Percentiles rank a stretch among this genome's conserved stretches.
Evolutionary conservation across 176 grass and related monocot species (phyloP).

Genomic region (Bothriochloa decipiens): DNA sequence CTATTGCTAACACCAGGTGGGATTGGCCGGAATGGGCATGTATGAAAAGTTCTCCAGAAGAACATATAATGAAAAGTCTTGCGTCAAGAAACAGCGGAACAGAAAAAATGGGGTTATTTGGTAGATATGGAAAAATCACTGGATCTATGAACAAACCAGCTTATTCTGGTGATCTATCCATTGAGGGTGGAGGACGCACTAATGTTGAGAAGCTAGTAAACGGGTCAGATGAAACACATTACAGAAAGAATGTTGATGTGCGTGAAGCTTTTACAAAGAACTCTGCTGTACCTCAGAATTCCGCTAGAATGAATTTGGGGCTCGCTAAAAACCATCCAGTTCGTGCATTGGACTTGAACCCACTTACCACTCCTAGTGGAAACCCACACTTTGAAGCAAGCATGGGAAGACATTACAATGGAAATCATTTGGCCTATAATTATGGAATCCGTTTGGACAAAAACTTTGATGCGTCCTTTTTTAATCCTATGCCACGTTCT

Average conservation of each 20-base stretch:
- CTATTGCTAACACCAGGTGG: slow-evolving; percentile 54
- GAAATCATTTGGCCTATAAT: slow-evolving; percentile 51
- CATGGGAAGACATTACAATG: slow-evolving; percentile 37
- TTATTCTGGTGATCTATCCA: slow-evolving; percentile 43
- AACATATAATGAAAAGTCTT: slow-evolving; percentile 32
- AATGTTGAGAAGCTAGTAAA: slow-evolving; percentile 36
- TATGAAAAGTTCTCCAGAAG: slow-evolving; percentile 38
- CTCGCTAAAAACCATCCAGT: slow-evolving; percentile 35
- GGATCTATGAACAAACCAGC: slow-evolving; percentile 39
- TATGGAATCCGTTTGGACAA: slow-evolving; percentile 46
- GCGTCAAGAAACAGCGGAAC: slow-evolving; percentile 32
- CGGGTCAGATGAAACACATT: slow-evolving; percentile 37
- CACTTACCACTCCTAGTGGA: slow-evolving; percentile 32
- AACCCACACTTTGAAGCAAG: slow-evolving; percentile 23
- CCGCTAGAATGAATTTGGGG: slow-evolving; percentile 1
- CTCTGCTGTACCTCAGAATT: slow-evolving; percentile 37
- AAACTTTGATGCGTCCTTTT: slow-evolving; percentile 43
- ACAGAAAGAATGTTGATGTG: slow-evolving; percentile 33
- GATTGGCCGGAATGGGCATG: slow-evolving; percentile 64
- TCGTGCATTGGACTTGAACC: slow-evolving; percentile 30
- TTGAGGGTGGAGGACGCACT: slow-evolving; percentile 31
- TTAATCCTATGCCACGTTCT: slow-evolving; percentile 32
- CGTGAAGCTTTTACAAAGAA: slow-evolving; percentile 46
- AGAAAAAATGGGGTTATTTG: slow-evolving; percentile 37
- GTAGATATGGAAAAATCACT: slow-evolving; percentile 47